Evolutionary conservation across 371 early-diverging fungal species (phyloP).

Genomic region (Mucor irregularis): DNA sequence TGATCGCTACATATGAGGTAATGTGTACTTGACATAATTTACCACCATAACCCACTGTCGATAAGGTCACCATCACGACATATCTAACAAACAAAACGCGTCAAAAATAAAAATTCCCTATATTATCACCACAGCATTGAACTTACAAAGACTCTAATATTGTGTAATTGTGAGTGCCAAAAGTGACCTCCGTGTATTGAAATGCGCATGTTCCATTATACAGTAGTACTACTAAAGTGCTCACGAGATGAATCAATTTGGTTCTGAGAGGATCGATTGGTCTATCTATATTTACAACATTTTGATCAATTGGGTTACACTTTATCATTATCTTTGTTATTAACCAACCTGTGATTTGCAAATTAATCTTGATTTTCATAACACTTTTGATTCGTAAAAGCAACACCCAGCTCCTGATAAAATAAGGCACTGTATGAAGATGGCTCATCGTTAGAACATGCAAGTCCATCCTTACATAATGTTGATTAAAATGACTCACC

Average conservation of each 20-base stretch:
- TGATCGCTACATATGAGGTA: background rate
- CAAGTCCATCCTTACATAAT: background rate
- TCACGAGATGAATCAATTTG: constrained; percentile 60
- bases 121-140: too few species aligned
- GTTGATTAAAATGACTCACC: constrained; percentile 20
- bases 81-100: constrained; percentile 25
- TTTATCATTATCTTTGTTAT: background rate
- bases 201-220: constrained; percentile 73
- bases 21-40: background rate
- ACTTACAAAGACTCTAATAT: constrained; percentile 46
- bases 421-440: constrained; percentile 62
- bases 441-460: too few species aligned
- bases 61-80: constrained; percentile 65
- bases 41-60: constrained; percentile 81
- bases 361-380: constrained; percentile 57
- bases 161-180: constrained; percentile 46
- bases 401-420: constrained; percentile 60
- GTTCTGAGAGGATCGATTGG: constrained; percentile 59
- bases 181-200: constrained; percentile 66
- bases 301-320: background rate
- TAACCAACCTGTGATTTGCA: constrained; percentile 44
- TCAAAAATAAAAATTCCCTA: background rate
- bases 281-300: constrained; percentile 26
- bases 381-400: constrained; percentile 60
- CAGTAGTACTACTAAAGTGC: constrained; percentile 59